Percentiles rank a stretch among this genome's conserved stretches.
phyloP scores from a whole-genome alignment of 768 basidiomycete genomes.

The Trametopsis cervina region DNA sequence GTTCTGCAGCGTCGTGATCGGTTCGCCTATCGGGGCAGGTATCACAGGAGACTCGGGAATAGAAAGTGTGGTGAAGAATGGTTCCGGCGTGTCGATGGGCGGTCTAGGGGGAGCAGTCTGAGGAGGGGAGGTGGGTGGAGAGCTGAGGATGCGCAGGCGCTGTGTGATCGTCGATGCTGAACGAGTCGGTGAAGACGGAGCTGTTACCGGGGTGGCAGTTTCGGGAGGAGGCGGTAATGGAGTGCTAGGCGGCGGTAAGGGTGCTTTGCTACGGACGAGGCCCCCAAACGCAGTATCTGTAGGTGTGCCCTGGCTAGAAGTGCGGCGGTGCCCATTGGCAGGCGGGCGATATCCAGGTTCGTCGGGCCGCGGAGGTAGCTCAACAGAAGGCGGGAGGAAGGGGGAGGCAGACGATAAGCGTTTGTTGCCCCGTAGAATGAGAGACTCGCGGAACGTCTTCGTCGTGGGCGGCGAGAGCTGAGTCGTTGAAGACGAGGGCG shows the following conservation, averaged over 20 bases:
- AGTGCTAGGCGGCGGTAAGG: conserved; percentile 36
- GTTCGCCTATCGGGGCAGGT: conserved; percentile 58
- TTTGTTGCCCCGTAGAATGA: conserved; percentile 44
- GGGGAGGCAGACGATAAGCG: conserved; percentile 35
- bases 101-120: conserved; percentile 20
- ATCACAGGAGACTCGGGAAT: conserved; percentile 25
- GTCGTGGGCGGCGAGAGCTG: conserved; percentile 22
- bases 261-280: conserved; percentile 33
- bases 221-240: conserved; percentile 32
- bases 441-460: conserved; percentile 46
- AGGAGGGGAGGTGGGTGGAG: conserved; percentile 32
- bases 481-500: conserved; percentile 19
- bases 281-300: neutral
- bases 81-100: conserved; percentile 25
- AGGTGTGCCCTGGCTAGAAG: conserved; percentile 20
- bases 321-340: conserved; percentile 15
- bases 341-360: conserved; percentile 27
- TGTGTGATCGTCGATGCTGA: conserved; percentile 35
- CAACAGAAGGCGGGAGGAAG: conserved; percentile 52
- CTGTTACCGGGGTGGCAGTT: conserved; percentile 14
- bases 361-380: conserved; percentile 63
- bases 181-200: conserved; percentile 12
- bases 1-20: conserved; percentile 43
- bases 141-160: conserved; percentile 62
- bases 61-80: conserved; percentile 12